Base-by-base conservation (phyloP, 345 rosid species). In the Arabidopsis suecica region DNA sequence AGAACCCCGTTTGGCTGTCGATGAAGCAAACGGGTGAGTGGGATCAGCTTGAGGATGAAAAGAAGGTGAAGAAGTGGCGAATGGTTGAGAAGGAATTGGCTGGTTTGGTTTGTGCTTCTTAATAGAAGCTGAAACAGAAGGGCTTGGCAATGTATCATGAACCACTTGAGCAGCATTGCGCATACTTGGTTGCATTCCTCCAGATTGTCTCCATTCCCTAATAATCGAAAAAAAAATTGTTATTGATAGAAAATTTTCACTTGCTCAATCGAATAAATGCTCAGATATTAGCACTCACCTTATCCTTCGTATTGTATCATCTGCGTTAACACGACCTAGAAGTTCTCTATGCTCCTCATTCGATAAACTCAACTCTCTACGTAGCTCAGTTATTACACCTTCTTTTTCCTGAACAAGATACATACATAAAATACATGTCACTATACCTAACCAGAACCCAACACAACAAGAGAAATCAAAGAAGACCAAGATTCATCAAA, bases 311-410 rank as follows among this genome's bases (percentile, higher is more conserved):
- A 90, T 85, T 18, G 83, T 82, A 28, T 93, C 93, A 69, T 93
- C 98, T 0, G 84, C 85, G 71, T 87, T 88, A 50, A 93, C 96
- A 83, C 79, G 85, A 57, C 82, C 81, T 20, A 93, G 81, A 83
- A 93, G 98, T 81, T 93, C 94, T 72, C 94, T 82, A 54, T 93
- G 98, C 82, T 93, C 98, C 78, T 93, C 98, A 51, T 86, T 85
- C 4, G 96, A 86, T 69, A 93, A 71, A 71, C 93, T 85, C 83
- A 93, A 79, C 80, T 93, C 98, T 71, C 83, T 93, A 72, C 98
- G 85, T 56, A 93, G 90, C 55, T 90, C 91, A 57, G 98, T 90
- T 60, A 93, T 93, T 73, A 93, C 57, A 69, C 96, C 84, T 81
- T 87, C 98, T 73, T 90, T 93, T 77, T 93, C 98, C 98, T 93